Evolutionary conservation across 2,329 filamentous ascomycete genomes (phyloP), one percentile per base, ranked within the genome.

Genomic region (Fusarium sp.): DNA sequence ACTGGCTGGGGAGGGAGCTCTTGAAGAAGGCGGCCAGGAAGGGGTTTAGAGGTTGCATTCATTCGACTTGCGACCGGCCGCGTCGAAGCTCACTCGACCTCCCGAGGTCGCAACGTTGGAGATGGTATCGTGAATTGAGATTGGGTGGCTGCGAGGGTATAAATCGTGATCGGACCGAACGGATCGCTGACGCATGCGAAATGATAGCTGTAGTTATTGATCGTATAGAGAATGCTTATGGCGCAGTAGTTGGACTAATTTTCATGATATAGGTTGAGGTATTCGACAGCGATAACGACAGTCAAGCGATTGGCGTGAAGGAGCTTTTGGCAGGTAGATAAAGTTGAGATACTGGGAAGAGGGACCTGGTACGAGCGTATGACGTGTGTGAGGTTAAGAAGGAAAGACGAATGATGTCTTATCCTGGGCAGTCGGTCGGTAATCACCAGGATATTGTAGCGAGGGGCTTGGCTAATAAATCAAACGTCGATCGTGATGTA

Each of bases 1-100:
- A 98, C 90, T 98, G 95, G 77, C 91, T 86, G 75, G 92, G 91
- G 79, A 98, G 88, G 81, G 93, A 90, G 88, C 94, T 98, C 85
- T 93, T 94, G 88, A 98, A 98, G 90, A 99, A 98, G 87, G 95
- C 94, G 86, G 93, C 91, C 82, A 99, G 88, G 84, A 98, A 98
- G 81, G 96, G 96, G 84, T 99, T 99, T 90, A 98, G 88, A 85
- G 96, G 93, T 91, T 94, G 94, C 94, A 97, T 97, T 82, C 80
- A 81, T 77, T 80, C 80, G 79, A 74, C 77, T 79, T 75, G 68
- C 58, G 62, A 57, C 58, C 69, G 69, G 73, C 60, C 59, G 69
- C 72, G 58, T 75, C 70, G 69, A 73, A 70, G 61, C 62, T 74
- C 51, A 69, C 62, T 76, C 77, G 74, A 74, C 72, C 68, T 72